phyloP scores from a whole-genome alignment of 2,329 filamentous ascomycete genomes.

The Didymella pomorum region DNA sequence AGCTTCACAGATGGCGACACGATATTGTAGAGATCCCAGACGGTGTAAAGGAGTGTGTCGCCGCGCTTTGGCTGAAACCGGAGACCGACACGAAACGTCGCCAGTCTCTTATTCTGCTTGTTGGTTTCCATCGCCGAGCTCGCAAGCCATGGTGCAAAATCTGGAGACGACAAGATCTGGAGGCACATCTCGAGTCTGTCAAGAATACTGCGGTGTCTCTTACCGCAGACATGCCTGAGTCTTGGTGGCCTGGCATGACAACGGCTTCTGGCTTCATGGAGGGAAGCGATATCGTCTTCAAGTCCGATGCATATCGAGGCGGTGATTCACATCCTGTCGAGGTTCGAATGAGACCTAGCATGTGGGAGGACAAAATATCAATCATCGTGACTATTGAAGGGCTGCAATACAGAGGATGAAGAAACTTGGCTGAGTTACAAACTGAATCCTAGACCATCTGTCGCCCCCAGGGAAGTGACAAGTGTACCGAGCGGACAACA shows the following conservation, averaged over 20 bases:
- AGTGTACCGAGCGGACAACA: too few relatives aligned
- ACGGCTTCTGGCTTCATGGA: background rate
- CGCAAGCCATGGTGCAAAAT: background rate
- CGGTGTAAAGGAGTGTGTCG: background rate
- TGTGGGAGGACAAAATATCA: slow-evolving; percentile 2
- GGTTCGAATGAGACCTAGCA: background rate
- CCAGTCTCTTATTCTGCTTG: background rate
- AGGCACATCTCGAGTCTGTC: background rate
- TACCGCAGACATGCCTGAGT: background rate
- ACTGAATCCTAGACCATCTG: background rate
- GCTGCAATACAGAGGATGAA: background rate
- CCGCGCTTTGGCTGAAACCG: background rate
- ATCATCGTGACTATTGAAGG: background rate
- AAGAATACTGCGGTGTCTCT: background rate
- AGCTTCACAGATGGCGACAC: background rate
- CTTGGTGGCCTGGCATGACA: background rate
- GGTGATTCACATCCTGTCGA: background rate
- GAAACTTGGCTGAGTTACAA: background rate
- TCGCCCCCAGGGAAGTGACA: too few relatives aligned
- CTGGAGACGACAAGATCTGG: background rate
- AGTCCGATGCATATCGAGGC: background rate
- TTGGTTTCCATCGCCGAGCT: background rate
- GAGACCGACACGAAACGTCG: background rate
- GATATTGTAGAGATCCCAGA: background rate
- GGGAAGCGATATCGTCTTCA: background rate